Evolutionary conservation across 2,329 filamentous ascomycete genomes (phyloP).

Genomic region (Aotearoamyces nothofagi): DNA sequence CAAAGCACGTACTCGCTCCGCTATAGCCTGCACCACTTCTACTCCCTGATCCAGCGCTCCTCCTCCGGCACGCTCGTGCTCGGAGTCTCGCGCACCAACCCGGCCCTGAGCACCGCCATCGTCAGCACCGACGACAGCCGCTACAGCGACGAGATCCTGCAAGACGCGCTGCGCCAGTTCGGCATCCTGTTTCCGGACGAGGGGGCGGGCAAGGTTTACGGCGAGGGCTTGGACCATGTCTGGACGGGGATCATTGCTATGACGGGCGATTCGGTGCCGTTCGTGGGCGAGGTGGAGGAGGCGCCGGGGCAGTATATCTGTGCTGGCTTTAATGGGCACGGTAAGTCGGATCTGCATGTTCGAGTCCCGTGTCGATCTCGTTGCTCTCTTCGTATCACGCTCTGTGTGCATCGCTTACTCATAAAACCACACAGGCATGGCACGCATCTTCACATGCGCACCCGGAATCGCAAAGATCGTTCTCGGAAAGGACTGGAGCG

Average conservation of each 20-base stretch:
- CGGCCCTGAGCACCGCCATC: slow-evolving; percentile 19
- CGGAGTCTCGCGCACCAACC: slow-evolving; percentile 26
- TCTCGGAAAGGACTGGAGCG: too few relatives aligned
- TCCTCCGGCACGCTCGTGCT: slow-evolving; percentile 27
- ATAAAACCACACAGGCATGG: too few relatives aligned
- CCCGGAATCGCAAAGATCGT: too few relatives aligned
- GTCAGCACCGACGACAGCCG: slow-evolving; percentile 24
- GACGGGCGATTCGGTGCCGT: slow-evolving; percentile 29
- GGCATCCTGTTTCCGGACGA: slow-evolving; percentile 20
- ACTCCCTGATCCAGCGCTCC: slow-evolving; percentile 30
- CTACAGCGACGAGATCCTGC: slow-evolving; percentile 24
- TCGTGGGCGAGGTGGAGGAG: slow-evolving; percentile 26
- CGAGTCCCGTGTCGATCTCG: too few relatives aligned
- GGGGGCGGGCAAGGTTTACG: slow-evolving; percentile 15
- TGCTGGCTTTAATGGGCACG: slow-evolving; percentile 33
- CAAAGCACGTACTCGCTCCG: slow-evolving; percentile 28
- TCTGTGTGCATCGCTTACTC: too few relatives aligned
- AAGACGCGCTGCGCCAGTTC: slow-evolving; percentile 23
- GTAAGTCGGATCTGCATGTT: slow-evolving; percentile 31
- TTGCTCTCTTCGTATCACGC: too few relatives aligned
- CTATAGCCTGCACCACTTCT: slow-evolving; percentile 30
- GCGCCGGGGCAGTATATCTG: slow-evolving; percentile 30
- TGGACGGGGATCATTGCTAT: slow-evolving; percentile 33
- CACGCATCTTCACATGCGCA: too few relatives aligned
- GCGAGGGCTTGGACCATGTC: slow-evolving; percentile 27